Percentiles rank a stretch among this genome's conserved stretches.
These are phyloP conservation scores for Malus hybrid DNA, from an alignment of 331 rosid genomes.

Conservation along the genomic window DNA sequence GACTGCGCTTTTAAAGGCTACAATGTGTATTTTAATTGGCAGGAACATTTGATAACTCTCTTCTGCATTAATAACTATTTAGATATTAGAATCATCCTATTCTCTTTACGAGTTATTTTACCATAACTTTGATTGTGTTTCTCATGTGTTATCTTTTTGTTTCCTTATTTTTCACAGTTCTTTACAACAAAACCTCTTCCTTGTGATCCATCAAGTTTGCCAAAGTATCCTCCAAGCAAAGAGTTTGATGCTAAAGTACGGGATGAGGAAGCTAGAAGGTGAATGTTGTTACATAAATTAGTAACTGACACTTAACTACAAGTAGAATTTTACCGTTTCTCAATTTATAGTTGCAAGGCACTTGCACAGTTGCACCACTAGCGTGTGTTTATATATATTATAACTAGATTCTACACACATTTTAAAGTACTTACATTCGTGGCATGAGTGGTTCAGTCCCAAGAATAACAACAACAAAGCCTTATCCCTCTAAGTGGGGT, in stretches of 20 bases:
- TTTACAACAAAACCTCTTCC: constrained; percentile 24
- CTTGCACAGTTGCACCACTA: neutral
- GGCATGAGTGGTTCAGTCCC: neutral
- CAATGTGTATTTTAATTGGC: neutral
- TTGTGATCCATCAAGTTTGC: constrained; percentile 90
- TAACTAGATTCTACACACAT: neutral
- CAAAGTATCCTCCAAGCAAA: constrained; percentile 98
- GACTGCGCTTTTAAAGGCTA: neutral
- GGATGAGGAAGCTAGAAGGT: constrained; percentile 97
- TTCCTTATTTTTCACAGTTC: constrained; percentile 43
- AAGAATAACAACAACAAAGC: too few relatives aligned
- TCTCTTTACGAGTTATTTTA: neutral
- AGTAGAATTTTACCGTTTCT: neutral
- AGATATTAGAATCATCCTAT: neutral
- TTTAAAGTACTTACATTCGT: neutral
- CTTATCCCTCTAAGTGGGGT: too few relatives aligned
- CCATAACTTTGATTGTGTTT: neutral
- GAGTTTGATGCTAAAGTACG: constrained; percentile 95
- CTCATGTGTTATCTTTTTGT: constrained; percentile 7
- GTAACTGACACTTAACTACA: neutral
- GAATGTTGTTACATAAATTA: constrained; percentile 6
- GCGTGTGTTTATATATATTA: too few relatives aligned
- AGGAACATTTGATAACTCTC: neutral
- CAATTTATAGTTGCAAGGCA: neutral
- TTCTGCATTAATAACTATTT: neutral